Base-by-base conservation (phyloP, 805 yeast genomes). In the Kregervanrija pseudodelftensis region DNA sequence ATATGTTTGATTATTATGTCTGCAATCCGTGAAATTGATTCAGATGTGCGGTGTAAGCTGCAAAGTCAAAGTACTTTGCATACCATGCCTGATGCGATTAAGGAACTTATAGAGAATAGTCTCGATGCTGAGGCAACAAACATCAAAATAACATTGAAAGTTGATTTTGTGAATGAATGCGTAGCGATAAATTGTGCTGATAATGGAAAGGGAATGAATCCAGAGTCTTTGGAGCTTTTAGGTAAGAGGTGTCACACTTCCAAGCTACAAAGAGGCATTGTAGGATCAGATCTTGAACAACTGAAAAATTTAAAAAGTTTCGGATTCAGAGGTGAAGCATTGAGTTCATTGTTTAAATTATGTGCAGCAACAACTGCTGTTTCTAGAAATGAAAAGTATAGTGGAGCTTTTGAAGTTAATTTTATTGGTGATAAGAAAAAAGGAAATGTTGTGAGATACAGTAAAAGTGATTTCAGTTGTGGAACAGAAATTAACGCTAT, bases 291-390 rank as follows among this genome's bases (percentile, higher is more conserved):
- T 35, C 12, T 13, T 42, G 13, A 13, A 13, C 12, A 39, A 1
- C 53, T 82, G 32, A 56, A 52, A 11, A 13, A 40, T 0, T 58
- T 73, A 3, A 42, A 43, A 1, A 75, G 82, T 0, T 75, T 70
- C 50, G 95, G 95, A 1, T 85, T 80, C 56, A 69, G 85, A 40
- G 95, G 95, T 1, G 85, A 81, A 52, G 84, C 93, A 0, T 51
- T 87, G 13, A 66, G 70, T 42, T 70, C 82, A 0, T 63, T 87
- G 3, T 60, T 75, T n/a, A 66, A 70, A 0, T 54, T 77, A 7
- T 55, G 58, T 33, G 65, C 81, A 0, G 58, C 68, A 11, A 47
- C 79, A n/a, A 54, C 68, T 0, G 59, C 86, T 1, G 57, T 69
- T 1, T 73, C 91, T 0, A 75, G 73, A 47, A 50, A 61, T 0